These are phyloP conservation scores for Alnus rubra DNA, from an alignment of 306 rosid genomes.

Conservation along the genomic window DNA sequence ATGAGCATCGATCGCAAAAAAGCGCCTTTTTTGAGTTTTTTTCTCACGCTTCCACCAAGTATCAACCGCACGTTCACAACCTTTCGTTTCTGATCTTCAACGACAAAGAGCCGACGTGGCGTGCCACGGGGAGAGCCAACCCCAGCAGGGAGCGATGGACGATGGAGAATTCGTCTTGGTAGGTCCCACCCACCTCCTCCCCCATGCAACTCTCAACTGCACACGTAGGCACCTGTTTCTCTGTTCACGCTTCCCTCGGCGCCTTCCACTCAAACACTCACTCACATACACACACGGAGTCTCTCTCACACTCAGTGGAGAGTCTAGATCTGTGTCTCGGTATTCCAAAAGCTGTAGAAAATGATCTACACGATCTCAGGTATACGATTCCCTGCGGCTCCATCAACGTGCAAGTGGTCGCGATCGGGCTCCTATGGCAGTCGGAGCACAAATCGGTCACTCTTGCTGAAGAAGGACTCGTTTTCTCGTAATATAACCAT, in stretches of 20 bases:
- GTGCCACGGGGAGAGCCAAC: neutral
- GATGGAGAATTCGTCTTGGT: neutral
- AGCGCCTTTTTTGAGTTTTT: no score
- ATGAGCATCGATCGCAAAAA: neutral
- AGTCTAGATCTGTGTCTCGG: neutral
- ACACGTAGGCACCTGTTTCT: conserved; percentile 42
- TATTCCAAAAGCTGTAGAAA: conserved; percentile 9
- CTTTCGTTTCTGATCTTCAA: conserved; percentile 27
- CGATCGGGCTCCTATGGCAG: conserved; percentile 40
- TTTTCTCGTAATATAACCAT: conserved; percentile 47
- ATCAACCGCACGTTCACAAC: neutral
- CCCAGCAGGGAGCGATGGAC: neutral
- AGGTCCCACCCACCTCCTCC: conserved; percentile 22
- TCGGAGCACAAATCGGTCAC: conserved; percentile 39
- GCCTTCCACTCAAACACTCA: conserved; percentile 24
- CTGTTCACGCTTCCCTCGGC: conserved; percentile 49
- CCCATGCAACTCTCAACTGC: conserved; percentile 30
- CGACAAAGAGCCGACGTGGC: conserved; percentile 4
- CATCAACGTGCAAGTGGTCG: conserved; percentile 42
- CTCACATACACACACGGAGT: conserved; percentile 11
- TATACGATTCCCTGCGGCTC: conserved; percentile 60
- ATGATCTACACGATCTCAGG: conserved; percentile 84
- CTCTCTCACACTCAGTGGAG: neutral
- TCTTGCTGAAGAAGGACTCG: conserved; percentile 38
- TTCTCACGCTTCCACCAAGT: neutral